Evolutionary conservation across 129 eudicot genomes (phyloP).

Genomic region (Cynara cardunculus): DNA sequence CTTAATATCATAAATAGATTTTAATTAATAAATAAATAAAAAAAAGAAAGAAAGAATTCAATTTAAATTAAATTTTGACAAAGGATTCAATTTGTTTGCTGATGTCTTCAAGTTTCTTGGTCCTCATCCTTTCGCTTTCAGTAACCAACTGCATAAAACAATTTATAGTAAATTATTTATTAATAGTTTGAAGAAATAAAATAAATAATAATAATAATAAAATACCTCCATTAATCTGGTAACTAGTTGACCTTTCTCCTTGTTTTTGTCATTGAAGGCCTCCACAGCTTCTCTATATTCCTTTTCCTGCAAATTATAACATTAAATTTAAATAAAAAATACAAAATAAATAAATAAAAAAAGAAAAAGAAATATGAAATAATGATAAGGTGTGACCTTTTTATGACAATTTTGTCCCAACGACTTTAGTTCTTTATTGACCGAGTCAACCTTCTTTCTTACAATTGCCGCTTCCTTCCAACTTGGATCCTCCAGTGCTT

Average conservation of each 20-base stretch:
- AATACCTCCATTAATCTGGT: constrained; percentile 80
- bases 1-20: background rate
- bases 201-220: background rate
- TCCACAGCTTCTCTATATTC: constrained; percentile 82
- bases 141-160: constrained; percentile 45
- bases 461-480: constrained; percentile 60
- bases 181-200: background rate
- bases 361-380: background rate
- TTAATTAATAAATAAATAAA: background rate
- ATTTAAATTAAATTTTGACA: background rate
- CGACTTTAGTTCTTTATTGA: constrained; percentile 60
- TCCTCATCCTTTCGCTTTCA: constrained; percentile 75
- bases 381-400: constrained; percentile 43
- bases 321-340: background rate
- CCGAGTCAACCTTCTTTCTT: constrained; percentile 65
- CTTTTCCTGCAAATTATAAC: constrained; percentile 51
- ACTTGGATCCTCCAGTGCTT: constrained; percentile 72
- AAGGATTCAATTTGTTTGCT: constrained; percentile 36
- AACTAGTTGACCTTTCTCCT: constrained; percentile 73
- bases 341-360: background rate
- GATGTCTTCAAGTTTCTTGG: constrained; percentile 78
- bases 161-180: background rate
- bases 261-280: constrained; percentile 81
- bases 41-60: background rate
- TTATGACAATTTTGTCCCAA: constrained; percentile 67